Evolutionary conservation across 140 eudicot genomes (phyloP), one percentile per base, ranked within the genome.

Genomic region (Flaveria floridana): DNA sequence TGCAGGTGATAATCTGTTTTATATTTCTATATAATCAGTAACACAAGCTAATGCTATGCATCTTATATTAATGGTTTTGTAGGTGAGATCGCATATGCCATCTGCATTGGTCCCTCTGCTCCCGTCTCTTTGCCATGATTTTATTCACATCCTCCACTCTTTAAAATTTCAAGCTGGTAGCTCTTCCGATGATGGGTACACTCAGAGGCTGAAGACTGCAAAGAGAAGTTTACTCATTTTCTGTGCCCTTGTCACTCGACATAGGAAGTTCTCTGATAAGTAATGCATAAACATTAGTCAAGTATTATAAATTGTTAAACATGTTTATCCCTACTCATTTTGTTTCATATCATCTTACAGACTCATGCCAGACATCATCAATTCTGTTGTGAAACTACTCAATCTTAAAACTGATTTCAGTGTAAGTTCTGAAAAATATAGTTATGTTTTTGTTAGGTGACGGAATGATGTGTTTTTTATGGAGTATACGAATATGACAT

Each of bases 41-140:
- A 28, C 68, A 30, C 62, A 30, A 28, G 68, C 44, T 14, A 14
- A 62, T 28, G 46, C 15, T 62, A 62, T 65, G 14, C 64, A 48
- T 7, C 42, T 57, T 67, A 0, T 72, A 21, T 69, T 39, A 16
- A 65, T 76, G n/a, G 62, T 75, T 84, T 74, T 83, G 75, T 83
- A 89, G 96, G 96, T 89, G 84, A 85, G 83, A 65, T 89, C 96
- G 16, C 87, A 89, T 75, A 89, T 89, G 90, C 92, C 96, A 58
- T 81, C 86, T 73, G 77, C 92, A 41, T 59, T 89, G 88, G 87
- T 64, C 56, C 82, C 96, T 53, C 65, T 86, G 68, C 92, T 89
- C n/a, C 85, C 86, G 57, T 83, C 92, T 37, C 76, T 89, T 76
- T 87, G 88, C 48, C 73, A 53, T 55, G 92, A 89, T 72, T 81